Evolutionary conservation across 2,329 filamentous ascomycete species (phyloP), one percentile per base, ranked within the genome.

Genomic region (Nemania sp.): DNA sequence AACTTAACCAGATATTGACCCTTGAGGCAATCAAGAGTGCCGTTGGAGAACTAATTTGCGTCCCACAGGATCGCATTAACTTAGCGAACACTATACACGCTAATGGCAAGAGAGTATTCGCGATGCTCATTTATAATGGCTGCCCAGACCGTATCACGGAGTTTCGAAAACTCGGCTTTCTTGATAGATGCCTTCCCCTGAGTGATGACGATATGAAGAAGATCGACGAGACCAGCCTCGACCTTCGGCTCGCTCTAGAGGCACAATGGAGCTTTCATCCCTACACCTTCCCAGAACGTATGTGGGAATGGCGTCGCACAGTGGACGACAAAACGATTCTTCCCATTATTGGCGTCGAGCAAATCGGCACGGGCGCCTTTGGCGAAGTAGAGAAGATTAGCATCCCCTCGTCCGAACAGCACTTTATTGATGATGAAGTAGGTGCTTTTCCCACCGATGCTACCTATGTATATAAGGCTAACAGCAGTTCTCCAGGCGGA

Each of bases 121-220:
- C 39, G 2, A 50, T 50, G 39, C 39, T 50, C 22, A 43, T 50
- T 7, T 43, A 43, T 15, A 37, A 42, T 30, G 30, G 17, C 5
- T 50, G 47, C 20, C 47, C 36, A 15, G 6, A 50, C 9, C 11
- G 6, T 17, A 36, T 50, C 22, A 30, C 17, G 30, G 7, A 20
- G 22, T 50, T 50, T 23, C 30, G 30, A 37, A 15, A 50, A 22
- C 30, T 20, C 15, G 22, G 5, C 8, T 11, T 17, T 20, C 39
- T 50, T 6, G 47, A 43, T 15, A 37, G 7, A 12, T 12, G 15
- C 5, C 22, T 50, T 8, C 30, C 30, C 3, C 47, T 50, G 2
- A 43, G 39, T 30, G 47, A 43, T 28, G 11, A 30, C 4, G 30
- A 36, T 15, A 39, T 17, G 15, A 22, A n/a, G 15, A 14, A 3